A percentile compares a stretch with the other conserved stretches of the same genome.
These are phyloP conservation scores for Leccinum arenicola DNA, from an alignment of 768 basidiomycete genomes.

Conservation along the genomic window DNA sequence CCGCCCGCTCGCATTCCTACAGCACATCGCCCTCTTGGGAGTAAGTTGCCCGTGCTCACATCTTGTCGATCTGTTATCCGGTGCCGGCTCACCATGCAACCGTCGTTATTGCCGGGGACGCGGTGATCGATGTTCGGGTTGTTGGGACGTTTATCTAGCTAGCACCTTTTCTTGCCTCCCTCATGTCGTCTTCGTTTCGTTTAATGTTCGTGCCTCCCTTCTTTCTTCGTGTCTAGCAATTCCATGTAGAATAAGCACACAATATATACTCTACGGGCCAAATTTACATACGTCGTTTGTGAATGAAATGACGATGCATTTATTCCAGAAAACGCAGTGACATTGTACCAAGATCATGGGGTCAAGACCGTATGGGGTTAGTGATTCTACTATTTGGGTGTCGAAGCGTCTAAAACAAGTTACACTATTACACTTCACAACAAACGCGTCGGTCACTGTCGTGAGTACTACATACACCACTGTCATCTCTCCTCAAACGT, in stretches of 20 bases:
- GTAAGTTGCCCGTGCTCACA: conserved; percentile 21
- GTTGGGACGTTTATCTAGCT: conserved; percentile 21
- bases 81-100: conserved; percentile 11
- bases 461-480: not conserved
- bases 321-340: not conserved
- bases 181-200: conserved; percentile 9
- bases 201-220: conserved; percentile 5
- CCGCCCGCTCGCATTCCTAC: conserved; percentile 41
- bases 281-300: conserved; percentile 8
- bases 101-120: conserved; percentile 9
- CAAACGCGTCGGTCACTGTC: not conserved
- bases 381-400: not conserved
- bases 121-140: conserved; percentile 1
- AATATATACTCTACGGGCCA: conserved; percentile 24
- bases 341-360: not conserved
- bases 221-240: conserved; percentile 26
- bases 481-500: not conserved
- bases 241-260: conserved; percentile 36
- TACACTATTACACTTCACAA: not conserved
- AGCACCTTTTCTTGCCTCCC: conserved; percentile 22
- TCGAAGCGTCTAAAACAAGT: not conserved
- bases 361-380: not conserved
- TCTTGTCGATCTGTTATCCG: conserved; percentile 11
- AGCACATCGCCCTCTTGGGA: conserved; percentile 54
- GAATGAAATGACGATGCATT: conserved; percentile 4